These are phyloP conservation scores for Penicillium coffeae DNA, from an alignment of 495 filamentous ascomycete genomes.

Conservation along the genomic window DNA sequence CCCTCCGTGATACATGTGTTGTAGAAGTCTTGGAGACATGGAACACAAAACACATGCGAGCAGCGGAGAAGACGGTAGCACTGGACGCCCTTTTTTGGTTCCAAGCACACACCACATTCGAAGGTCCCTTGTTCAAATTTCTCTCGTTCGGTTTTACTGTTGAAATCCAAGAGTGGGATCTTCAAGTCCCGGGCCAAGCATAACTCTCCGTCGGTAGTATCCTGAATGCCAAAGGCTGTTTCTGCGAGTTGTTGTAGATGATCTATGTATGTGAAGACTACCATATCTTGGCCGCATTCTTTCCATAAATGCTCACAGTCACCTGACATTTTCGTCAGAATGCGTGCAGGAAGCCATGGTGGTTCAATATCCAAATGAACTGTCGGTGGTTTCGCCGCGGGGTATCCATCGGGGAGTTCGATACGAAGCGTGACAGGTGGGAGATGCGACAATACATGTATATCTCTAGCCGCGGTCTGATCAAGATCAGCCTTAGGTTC, in stretches of 20 bases:
- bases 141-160: conserved; percentile 65
- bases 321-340: conserved; percentile 53
- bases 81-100: conserved; percentile 81
- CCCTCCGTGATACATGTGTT: conserved; percentile 82
- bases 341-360: conserved; percentile 63
- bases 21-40: conserved; percentile 86
- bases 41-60: conserved; percentile 83
- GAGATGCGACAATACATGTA: conserved; percentile 67
- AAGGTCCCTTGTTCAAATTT: conserved; percentile 83
- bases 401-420: conserved; percentile 71
- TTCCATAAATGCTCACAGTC: conserved; percentile 72
- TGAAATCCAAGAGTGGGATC: conserved; percentile 71
- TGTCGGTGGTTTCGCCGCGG: conserved; percentile 59
- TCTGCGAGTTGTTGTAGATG: conserved; percentile 78
- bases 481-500: conserved; percentile 25
- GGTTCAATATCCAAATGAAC: conserved; percentile 63
- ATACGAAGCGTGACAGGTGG: conserved; percentile 70
- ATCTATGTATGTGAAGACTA: conserved; percentile 85
- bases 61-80: conserved; percentile 80
- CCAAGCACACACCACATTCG: conserved; percentile 85
- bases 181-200: conserved; percentile 53
- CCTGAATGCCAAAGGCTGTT: conserved; percentile 66
- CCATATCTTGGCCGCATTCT: conserved; percentile 69
- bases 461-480: conserved; percentile 34
- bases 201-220: conserved; percentile 42